phyloP scores from a whole-genome alignment of 805 yeast genomes.

The Yamadazyma paraphyllophila region DNA sequence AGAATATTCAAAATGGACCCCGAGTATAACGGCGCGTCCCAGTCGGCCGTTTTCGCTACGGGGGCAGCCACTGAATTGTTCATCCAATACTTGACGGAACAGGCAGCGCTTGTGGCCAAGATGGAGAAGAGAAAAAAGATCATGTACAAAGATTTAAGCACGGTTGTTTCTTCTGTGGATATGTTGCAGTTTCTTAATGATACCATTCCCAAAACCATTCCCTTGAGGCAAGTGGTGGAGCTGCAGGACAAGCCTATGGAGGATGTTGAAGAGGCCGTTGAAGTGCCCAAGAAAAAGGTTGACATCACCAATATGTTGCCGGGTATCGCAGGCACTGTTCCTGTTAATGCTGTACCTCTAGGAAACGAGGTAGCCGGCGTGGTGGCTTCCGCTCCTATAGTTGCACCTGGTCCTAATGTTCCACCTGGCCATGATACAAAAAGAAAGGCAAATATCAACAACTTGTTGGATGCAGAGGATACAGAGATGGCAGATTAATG shows the following conservation, averaged over 20 bases:
- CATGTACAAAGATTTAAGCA: conserved; percentile 67
- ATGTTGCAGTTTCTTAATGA: conserved; percentile 62
- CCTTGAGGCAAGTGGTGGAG: conserved; percentile 47
- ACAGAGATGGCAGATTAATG: conserved; percentile 2
- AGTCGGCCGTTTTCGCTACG: conserved; percentile 68
- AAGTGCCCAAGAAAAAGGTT: conserved; percentile 1
- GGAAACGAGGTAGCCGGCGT: too few species aligned
- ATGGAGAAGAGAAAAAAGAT: conserved; percentile 66
- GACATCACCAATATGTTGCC: conserved; percentile 13
- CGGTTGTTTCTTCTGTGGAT: conserved; percentile 58
- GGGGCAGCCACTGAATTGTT: conserved; percentile 80
- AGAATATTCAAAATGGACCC: conserved; percentile 75
- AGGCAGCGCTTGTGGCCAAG: conserved; percentile 64
- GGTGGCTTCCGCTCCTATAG: not conserved
- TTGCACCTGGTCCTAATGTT: too few species aligned
- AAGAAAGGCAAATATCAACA: conserved; percentile 34
- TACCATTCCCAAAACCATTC: conserved; percentile 62
- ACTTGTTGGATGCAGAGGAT: conserved; percentile 23
- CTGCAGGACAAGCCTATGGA: conserved; percentile 30
- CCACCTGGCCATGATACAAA: too few species aligned
- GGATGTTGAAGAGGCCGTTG: conserved; percentile 3
- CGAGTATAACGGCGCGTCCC: conserved; percentile 64
- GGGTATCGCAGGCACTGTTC: conserved; percentile 2
- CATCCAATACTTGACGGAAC: conserved; percentile 66
- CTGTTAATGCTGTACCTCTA: conserved; percentile 1